A percentile compares a stretch with the other conserved stretches of the same genome.
Conservation (phyloP, 257 asterid genomes). For the Prunella vulgaris region DNA sequence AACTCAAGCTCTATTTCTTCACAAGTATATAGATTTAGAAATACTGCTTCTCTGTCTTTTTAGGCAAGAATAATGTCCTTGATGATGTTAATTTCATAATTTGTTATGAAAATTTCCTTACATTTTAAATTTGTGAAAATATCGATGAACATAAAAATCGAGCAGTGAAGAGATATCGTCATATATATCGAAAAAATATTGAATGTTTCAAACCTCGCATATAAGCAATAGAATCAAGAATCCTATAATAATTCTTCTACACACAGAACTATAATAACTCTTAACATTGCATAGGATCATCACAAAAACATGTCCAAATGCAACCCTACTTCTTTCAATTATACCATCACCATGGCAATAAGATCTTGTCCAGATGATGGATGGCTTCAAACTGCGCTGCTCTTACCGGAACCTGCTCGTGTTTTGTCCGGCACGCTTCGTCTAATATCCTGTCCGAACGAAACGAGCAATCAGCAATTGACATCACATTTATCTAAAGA, state of each 20-base stretch:
- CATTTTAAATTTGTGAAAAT: too few species aligned
- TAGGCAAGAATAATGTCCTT: too few species aligned
- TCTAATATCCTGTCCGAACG: slow-evolving; percentile 54
- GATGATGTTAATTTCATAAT: too few species aligned
- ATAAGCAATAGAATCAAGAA: slow-evolving; percentile 9
- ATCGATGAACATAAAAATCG: too few species aligned
- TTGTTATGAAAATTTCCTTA: too few species aligned
- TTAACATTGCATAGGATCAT: slow-evolving; percentile 57
- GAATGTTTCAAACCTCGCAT: neutral
- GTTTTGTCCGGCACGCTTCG: slow-evolving; percentile 39
- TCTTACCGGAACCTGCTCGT: slow-evolving; percentile 30
- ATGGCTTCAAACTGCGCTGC: slow-evolving; percentile 29
- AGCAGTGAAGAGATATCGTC: too few species aligned
- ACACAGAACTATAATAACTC: slow-evolving; percentile 17
- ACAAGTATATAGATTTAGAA: too few species aligned
- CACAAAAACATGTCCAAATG: slow-evolving; percentile 55
- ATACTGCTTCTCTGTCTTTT: too few species aligned
- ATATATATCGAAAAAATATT: neutral
- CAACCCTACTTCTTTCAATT: slow-evolving; percentile 25
- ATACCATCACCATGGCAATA: slow-evolving; percentile 23
- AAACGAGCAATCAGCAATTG: neutral
- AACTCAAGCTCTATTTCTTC: too few species aligned
- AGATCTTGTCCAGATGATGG: slow-evolving; percentile 31
- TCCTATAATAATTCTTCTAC: slow-evolving; percentile 13
- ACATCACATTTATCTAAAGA: neutral